A percentile compares a stretch with the other conserved stretches of the same genome.
Conservation (phyloP, 1,139 yeast species). For the Pichia sp. region DNA sequence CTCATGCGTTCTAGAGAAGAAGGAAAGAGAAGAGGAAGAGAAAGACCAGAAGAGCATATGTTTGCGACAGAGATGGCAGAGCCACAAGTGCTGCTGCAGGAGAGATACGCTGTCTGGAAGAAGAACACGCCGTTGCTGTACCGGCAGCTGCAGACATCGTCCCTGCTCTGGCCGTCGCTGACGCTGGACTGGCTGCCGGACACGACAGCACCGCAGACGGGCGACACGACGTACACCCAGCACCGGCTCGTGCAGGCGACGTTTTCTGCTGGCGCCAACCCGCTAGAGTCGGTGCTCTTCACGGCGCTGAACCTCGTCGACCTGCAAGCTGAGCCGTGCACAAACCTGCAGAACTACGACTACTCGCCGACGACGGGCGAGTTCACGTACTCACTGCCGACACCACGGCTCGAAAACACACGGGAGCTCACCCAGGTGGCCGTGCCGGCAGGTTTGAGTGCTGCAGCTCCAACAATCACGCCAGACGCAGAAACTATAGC, state of each 20-base stretch:
- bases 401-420: slow-evolving; percentile 10
- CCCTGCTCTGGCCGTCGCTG: slow-evolving; percentile 54
- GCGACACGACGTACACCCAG: slow-evolving; percentile 2
- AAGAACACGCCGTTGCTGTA: slow-evolving; percentile 51
- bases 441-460: too few relatives aligned
- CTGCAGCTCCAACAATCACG: too few relatives aligned
- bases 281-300: slow-evolving; percentile 25
- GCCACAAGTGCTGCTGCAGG: not conserved
- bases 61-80: not conserved
- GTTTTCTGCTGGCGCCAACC: slow-evolving; percentile 26
- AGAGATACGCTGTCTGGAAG: slow-evolving; percentile 39
- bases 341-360: slow-evolving; percentile 18
- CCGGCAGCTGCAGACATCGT: slow-evolving; percentile 46
- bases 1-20: not conserved
- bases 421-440: slow-evolving; percentile 2
- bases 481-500: not conserved
- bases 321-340: not conserved
- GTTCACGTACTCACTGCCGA: slow-evolving; percentile 19
- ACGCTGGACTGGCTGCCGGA: slow-evolving; percentile 54
- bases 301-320: slow-evolving; percentile 3
- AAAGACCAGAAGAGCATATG: not conserved
- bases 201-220: slow-evolving; percentile 16
- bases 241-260: slow-evolving; percentile 32
- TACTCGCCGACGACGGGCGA: slow-evolving; percentile 24
- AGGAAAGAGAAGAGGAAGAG: not conserved